Evolutionary conservation across 768 basidiomycete genomes (phyloP).

Genomic region (Tremella mesenterica): DNA sequence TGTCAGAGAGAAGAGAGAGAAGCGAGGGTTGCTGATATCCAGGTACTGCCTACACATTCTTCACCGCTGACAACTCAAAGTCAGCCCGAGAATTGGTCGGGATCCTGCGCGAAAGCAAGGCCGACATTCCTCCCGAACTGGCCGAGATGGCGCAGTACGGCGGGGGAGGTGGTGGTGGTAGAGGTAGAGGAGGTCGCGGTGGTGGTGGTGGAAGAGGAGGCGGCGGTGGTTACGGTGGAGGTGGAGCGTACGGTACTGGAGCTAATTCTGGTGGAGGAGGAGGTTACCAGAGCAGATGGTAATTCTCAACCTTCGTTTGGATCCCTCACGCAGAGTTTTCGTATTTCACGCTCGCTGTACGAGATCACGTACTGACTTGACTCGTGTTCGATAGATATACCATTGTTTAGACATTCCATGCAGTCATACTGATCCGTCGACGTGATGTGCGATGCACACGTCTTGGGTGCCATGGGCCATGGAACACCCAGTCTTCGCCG

Average conservation of each 20-base stretch:
- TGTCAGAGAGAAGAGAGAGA: no score
- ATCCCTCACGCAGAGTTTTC: no score
- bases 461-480: no score
- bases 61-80: conserved; percentile 93
- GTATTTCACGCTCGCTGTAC: no score
- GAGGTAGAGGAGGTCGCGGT: conserved; percentile 34
- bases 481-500: no score
- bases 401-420: no score
- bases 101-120: conserved; percentile 67
- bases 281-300: conserved; percentile 29
- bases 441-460: no score
- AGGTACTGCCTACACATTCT: conserved; percentile 88
- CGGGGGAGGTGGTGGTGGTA: conserved; percentile 56
- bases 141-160: conserved; percentile 88
- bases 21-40: no score
- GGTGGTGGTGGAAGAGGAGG: conserved; percentile 33
- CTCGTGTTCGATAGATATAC: no score
- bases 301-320: conserved; percentile 2
- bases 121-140: conserved; percentile 73
- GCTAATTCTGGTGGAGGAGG: conserved; percentile 31
- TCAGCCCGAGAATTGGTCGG: conserved; percentile 80
- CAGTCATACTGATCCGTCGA: no score
- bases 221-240: conserved; percentile 25
- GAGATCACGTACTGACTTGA: no score
- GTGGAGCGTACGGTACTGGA: conserved; percentile 15